Conservation (phyloP, 345 rosid genomes). For the Acer campestre region DNA sequence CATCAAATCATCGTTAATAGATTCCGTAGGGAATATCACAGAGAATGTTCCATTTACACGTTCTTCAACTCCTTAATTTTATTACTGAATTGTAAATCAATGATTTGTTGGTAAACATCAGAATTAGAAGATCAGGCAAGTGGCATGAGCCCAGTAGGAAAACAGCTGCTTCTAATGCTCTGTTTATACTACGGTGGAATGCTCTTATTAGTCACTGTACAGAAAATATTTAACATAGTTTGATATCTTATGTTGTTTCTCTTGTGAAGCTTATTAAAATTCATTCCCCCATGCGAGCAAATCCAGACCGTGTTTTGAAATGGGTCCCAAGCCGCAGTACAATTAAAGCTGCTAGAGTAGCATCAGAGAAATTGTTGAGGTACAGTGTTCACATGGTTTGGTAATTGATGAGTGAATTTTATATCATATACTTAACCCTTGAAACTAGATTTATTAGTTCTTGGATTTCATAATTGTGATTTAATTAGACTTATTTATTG, state of each 20-base stretch:
- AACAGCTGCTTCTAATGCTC: background rate
- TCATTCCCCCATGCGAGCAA: slow-evolving; percentile 93
- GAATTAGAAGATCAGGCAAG: background rate
- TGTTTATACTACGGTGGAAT: background rate
- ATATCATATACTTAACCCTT: background rate
- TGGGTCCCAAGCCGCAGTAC: slow-evolving; percentile 65
- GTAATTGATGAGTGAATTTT: no score
- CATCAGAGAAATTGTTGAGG: slow-evolving; percentile 88
- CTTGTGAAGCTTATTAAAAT: slow-evolving; percentile 78
- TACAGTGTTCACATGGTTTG: slow-evolving; percentile 24
- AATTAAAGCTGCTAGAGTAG: slow-evolving; percentile 76
- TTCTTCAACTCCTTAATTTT: background rate
- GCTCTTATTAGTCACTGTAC: background rate
- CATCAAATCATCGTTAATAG: background rate
- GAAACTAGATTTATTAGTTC: background rate
- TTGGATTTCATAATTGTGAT: no score
- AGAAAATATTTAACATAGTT: background rate
- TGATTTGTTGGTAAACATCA: slow-evolving; percentile 5
- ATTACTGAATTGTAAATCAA: background rate
- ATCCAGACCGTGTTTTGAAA: slow-evolving; percentile 67
- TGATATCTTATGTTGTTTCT: slow-evolving; percentile 20
- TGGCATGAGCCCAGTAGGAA: background rate
- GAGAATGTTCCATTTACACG: background rate
- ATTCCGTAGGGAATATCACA: background rate
- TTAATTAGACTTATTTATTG: no score